Base-by-base conservation (phyloP, 768 basidiomycete species). In the Termitomyces sp. region DNA sequence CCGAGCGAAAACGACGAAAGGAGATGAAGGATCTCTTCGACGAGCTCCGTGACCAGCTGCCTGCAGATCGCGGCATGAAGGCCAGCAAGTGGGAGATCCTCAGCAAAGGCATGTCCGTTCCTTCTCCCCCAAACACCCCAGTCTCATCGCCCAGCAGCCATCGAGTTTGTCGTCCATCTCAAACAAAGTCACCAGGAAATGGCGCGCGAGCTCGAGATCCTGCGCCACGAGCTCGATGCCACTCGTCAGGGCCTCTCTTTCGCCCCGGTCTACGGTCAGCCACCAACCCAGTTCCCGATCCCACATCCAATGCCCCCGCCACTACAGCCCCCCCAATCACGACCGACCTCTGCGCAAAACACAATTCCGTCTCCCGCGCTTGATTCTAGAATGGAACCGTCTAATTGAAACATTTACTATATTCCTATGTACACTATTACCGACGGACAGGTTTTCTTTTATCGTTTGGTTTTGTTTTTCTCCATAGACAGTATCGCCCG, bases 11-110 rank as follows among this genome's bases (percentile, higher is more conserved):
- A 75, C 78, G 97, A 67, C 82, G 97, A 74, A 98, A 96, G 76
- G 97, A 99, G 77, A 99, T 99, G 97, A 97, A 97, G 72, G 96
- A 98, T 62, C 74, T 99, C 48, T 98, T 98, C 70, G 97, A 99
- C 67, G 97, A 99, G 72, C 77, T 99, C 64, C 84, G 94, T 60
- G 96, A 97, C 73, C 87, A 92, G 68, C 78, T 99, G 31, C 97
- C 97, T 1, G 89, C 89, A 56, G 94, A 94, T 77, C 85, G 91
- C 56, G 94, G 90, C 47, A 92, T 95, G 87, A 98, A 98, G 71
- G 91, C 94, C 20, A 95, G 92, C 77, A 99, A 99, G 77, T 98
- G 96, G 97, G 97, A 99, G 78, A 98, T 98, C 63, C 76, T 99
- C 38, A 96, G 89, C 75, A 96, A 97, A 87, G 92, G 96, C 92